A percentile compares a stretch with the other conserved stretches of the same genome.
phyloP scores from a whole-genome alignment of 2,329 filamentous ascomycete genomes.

The Ophiostoma piceae region DNA sequence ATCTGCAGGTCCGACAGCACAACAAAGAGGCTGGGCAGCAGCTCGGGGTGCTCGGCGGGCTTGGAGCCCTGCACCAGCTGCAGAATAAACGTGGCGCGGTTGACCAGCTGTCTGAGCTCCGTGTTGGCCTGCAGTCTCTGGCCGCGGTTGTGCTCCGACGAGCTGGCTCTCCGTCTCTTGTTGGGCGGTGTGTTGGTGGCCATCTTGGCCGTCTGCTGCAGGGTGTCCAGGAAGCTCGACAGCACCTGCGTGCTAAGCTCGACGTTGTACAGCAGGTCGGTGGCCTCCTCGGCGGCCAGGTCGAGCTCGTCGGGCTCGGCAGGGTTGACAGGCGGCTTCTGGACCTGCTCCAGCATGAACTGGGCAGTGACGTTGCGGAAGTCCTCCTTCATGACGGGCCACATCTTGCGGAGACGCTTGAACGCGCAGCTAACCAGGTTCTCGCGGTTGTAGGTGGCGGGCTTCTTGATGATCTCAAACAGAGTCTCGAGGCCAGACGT shows the following conservation, averaged over 20 bases:
- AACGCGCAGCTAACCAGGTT: slow-evolving; percentile 63
- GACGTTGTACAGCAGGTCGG: slow-evolving; percentile 67
- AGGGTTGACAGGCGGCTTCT: slow-evolving; percentile 36
- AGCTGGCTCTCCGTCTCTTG: slow-evolving; percentile 75
- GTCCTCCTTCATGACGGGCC: slow-evolving; percentile 64
- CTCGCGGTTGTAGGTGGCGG: slow-evolving; percentile 40
- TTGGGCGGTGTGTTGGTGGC: slow-evolving; percentile 65
- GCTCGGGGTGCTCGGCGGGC: slow-evolving; percentile 66
- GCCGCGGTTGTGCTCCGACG: slow-evolving; percentile 59
- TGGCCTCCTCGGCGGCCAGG: slow-evolving; percentile 53
- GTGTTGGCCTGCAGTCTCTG: slow-evolving; percentile 57
- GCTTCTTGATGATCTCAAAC: slow-evolving; percentile 44
- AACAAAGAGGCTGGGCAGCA: slow-evolving; percentile 75
- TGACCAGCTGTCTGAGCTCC: slow-evolving; percentile 62
- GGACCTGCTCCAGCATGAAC: slow-evolving; percentile 57
- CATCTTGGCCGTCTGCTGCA: slow-evolving; percentile 69
- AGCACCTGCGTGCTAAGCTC: slow-evolving; percentile 70
- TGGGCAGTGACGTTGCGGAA: slow-evolving; percentile 55
- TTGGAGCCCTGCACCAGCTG: slow-evolving; percentile 80
- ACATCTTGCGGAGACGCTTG: slow-evolving; percentile 63
- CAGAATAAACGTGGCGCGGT: slow-evolving; percentile 77
- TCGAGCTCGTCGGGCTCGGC: slow-evolving; percentile 36
- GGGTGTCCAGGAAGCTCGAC: slow-evolving; percentile 63
- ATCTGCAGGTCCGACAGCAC: slow-evolving; percentile 82
- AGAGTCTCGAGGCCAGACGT: slow-evolving; percentile 47